Conservation (phyloP, 768 basidiomycete genomes). For the Naganishia antarctica region DNA sequence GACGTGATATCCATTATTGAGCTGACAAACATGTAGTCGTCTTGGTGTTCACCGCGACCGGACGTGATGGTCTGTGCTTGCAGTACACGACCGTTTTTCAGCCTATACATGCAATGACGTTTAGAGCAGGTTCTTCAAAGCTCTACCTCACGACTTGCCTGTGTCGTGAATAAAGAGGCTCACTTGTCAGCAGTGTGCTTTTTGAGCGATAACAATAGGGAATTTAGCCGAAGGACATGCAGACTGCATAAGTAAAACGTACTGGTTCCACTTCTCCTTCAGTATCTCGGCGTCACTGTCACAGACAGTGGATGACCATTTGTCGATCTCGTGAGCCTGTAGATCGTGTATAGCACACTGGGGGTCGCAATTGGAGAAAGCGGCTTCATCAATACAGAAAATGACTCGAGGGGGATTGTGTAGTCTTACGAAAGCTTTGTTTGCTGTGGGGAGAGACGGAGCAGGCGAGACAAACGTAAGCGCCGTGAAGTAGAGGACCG, state of each 20-base stretch:
- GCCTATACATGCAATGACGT: neutral
- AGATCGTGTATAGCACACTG: constrained; percentile 21
- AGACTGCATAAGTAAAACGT: neutral
- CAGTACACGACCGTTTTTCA: constrained; percentile 25
- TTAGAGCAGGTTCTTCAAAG: neutral
- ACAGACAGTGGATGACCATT: neutral
- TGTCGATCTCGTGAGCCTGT: neutral
- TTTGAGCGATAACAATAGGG: too few relatives aligned
- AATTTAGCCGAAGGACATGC: too few relatives aligned
- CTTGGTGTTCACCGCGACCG: neutral
- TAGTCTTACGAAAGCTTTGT: constrained; percentile 20
- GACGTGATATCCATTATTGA: constrained; percentile 24
- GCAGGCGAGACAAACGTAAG: too few relatives aligned
- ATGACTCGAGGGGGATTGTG: neutral
- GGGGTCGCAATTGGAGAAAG: too few relatives aligned
- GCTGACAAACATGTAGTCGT: constrained; percentile 13
- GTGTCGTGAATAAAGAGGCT: constrained; percentile 16
- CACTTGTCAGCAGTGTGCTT: neutral
- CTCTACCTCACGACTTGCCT: constrained; percentile 4
- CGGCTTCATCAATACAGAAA: neutral
- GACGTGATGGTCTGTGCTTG: constrained; percentile 10
- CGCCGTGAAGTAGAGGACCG: neutral
- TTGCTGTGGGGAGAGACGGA: neutral
- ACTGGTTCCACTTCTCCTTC: constrained; percentile 1
- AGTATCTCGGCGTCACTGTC: neutral